A percentile compares a stretch with the other conserved stretches of the same genome.
phyloP scores from a whole-genome alignment of 179 eudicot genomes.

The Silene noctiflora region DNA sequence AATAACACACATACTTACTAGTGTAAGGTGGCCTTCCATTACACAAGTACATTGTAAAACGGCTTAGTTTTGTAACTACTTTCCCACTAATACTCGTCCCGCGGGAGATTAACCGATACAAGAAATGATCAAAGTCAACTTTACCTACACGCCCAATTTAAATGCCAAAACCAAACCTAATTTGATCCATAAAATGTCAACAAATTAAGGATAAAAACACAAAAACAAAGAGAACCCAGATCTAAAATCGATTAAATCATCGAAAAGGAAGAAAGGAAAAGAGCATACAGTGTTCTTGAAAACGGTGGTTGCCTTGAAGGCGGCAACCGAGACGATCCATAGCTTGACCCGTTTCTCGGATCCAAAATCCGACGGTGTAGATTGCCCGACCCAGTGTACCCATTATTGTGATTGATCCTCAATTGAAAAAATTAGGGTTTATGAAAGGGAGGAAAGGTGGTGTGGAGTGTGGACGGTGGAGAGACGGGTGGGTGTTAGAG shows the following conservation, averaged over 20 bases:
- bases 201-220: not conserved
- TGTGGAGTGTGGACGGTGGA: not conserved
- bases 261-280: not conserved
- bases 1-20: too few relatives aligned
- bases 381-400: slow-evolving; percentile 74
- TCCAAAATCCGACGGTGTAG: slow-evolving; percentile 88
- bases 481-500: not conserved
- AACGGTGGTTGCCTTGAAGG: slow-evolving; percentile 77
- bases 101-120: too few relatives aligned
- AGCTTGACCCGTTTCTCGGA: slow-evolving; percentile 97
- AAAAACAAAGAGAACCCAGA: slow-evolving; percentile 16
- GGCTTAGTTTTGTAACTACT: too few relatives aligned
- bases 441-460: not conserved
- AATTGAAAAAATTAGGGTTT: slow-evolving; percentile 30
- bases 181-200: slow-evolving; percentile 18
- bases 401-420: slow-evolving; percentile 34
- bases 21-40: too few relatives aligned
- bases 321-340: slow-evolving; percentile 94
- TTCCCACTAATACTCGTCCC: too few relatives aligned
- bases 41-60: too few relatives aligned
- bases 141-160: not conserved
- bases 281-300: slow-evolving; percentile 65
- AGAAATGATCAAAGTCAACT: too few relatives aligned
- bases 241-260: not conserved
- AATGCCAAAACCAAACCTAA: not conserved